Conservation (phyloP, 1,284 basidiomycete species). For the Thelephora terrestris region DNA sequence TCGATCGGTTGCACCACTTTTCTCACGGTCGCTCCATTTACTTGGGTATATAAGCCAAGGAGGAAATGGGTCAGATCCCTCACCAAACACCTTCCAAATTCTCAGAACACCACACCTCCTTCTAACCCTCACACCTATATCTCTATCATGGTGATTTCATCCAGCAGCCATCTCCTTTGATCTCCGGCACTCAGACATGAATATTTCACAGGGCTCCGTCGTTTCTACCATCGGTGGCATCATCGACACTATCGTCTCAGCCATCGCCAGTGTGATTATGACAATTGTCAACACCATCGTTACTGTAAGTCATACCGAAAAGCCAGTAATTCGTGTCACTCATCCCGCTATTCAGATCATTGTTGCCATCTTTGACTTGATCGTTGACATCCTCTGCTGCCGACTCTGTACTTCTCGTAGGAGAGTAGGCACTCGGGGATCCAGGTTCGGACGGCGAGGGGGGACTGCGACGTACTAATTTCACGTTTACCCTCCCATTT, state of each 20-base stretch:
- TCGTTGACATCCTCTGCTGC: not conserved
- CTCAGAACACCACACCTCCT: not conserved
- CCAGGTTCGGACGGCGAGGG: not conserved
- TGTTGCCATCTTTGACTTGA: not conserved
- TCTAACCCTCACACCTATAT: not conserved
- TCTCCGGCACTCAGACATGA: not conserved
- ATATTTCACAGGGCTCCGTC: not conserved
- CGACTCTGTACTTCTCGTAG: not conserved
- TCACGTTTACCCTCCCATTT: not conserved
- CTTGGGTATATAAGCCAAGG: not conserved
- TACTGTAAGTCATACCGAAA: not conserved
- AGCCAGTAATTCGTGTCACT: not conserved
- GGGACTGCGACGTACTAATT: conserved; percentile 2
- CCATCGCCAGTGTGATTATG: not conserved
- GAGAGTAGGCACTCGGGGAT: not conserved
- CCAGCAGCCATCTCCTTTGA: not conserved
- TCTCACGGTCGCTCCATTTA: not conserved
- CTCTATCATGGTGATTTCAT: not conserved
- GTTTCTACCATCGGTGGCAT: not conserved
- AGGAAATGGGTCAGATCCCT: not conserved
- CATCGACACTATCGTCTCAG: not conserved
- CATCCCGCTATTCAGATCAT: not conserved
- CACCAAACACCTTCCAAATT: not conserved
- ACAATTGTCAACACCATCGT: not conserved
- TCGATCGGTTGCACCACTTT: not conserved